Evolutionary conservation across 345 rosid species (phyloP), one percentile per base, ranked within the genome.

Genomic region (Gynandropsis gynandra): DNA sequence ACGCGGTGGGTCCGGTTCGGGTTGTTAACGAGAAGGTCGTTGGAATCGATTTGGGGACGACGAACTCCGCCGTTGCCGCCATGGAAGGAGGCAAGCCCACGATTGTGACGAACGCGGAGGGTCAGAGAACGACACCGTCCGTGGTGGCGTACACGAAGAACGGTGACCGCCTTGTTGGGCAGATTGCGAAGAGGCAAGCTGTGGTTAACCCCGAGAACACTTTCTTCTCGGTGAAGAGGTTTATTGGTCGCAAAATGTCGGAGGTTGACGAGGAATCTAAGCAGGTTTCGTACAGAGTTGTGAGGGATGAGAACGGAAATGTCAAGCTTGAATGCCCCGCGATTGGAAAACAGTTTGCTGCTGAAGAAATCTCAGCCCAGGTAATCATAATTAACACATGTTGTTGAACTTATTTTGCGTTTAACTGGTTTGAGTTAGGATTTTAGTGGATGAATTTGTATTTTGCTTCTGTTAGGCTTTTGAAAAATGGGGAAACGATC

Each of bases 61-160:
- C 97, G 8, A 93, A 93, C 56, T 93, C 99, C 12, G 97, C 97
- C 0, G 99, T 85, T 21, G 99, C 99, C 24, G 99, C 97, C 0
- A 93, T 93, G 97, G 99, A 93, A 68, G 99, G 99, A 49, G 99
- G 99, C 15, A 85, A 93, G 62, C 97, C 95, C 2, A 92, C 99
- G 18, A 92, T 92, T 44, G 95, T 92, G 10, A 82, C 97, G 1
- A 88, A 92, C 62, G 95, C 87, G 0, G 99, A 93, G 59, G 99
- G 99, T 13, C 99, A 93, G 63, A 75, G 99, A 42, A 93, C 99
- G 36, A 88, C 99, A 13, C 97, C 99, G 4, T 88, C 97, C 0
- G 99, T 93, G 14, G 99, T 85, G 56, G 99, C 99, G 4, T 93
- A 93, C 50, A 80, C 97, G 0, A 83, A 83, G 69, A 76, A 53